Conservation (phyloP, 176 grass and related monocot species). For the Dactylis glomerata region DNA sequence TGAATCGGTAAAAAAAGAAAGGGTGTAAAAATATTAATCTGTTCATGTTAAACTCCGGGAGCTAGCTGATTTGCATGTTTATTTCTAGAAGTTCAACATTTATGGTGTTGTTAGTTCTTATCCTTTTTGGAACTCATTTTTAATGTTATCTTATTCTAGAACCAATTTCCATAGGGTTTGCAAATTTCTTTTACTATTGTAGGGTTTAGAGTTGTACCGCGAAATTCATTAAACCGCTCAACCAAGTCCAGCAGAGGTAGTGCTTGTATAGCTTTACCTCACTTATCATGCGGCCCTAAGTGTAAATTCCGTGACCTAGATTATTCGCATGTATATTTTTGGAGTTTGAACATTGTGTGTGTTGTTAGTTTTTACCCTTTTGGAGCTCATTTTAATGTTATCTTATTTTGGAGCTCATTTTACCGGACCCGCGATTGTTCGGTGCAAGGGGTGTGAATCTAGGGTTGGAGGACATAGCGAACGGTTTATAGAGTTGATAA, state of each 20-base stretch:
- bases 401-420: too few species aligned
- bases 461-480: not conserved
- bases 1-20: not conserved
- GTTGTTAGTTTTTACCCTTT: too few species aligned
- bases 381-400: too few species aligned
- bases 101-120: not conserved
- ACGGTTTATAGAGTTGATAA: not conserved
- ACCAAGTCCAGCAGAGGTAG: not conserved
- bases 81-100: not conserved
- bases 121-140: not conserved
- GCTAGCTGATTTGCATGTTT: not conserved
- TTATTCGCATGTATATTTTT: too few species aligned
- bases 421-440: too few species aligned
- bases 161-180: not conserved
- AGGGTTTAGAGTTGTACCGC: not conserved
- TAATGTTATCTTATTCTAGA: not conserved
- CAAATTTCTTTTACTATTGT: too few species aligned
- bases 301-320: too few species aligned
- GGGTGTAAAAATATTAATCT: not conserved
- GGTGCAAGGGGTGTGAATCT: too few species aligned
- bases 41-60: not conserved
- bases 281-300: not conserved
- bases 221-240: not conserved
- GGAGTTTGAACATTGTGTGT: too few species aligned
- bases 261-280: slow-evolving; percentile 3